Conservation (phyloP, 768 basidiomycete genomes). For the Chalciporus chontae region DNA sequence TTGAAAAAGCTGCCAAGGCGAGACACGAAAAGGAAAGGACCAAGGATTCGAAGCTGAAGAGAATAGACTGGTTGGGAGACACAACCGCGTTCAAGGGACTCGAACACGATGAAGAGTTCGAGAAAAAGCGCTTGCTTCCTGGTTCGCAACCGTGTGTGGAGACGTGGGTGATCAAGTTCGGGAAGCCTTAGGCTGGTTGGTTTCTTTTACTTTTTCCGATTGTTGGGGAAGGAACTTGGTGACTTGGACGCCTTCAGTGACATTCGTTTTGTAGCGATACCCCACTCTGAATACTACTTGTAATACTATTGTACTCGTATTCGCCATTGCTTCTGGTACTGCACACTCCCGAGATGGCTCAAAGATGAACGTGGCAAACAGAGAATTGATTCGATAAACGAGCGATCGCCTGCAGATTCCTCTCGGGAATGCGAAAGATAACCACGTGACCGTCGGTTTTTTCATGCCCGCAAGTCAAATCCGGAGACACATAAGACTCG, state of each 20-base stretch:
- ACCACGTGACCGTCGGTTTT: neutral
- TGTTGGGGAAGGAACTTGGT: neutral
- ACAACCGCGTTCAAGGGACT: slow-evolving; percentile 58
- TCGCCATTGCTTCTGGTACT: too few relatives aligned
- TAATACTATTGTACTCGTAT: neutral
- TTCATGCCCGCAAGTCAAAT: neutral
- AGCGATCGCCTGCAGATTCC: too few relatives aligned
- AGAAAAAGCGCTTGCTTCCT: slow-evolving; percentile 48
- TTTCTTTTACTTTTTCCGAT: too few relatives aligned
- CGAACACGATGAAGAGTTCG: slow-evolving; percentile 55
- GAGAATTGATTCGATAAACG: too few relatives aligned
- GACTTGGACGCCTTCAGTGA: too few relatives aligned
- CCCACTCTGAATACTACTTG: neutral
- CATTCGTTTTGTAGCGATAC: neutral
- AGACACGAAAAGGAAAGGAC: slow-evolving; percentile 35
- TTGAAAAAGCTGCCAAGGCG: slow-evolving; percentile 51
- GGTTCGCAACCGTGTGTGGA: slow-evolving; percentile 40
- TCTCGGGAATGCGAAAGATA: too few relatives aligned
- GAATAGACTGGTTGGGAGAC: slow-evolving; percentile 66
- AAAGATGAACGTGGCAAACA: too few relatives aligned
- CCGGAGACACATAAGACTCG: too few relatives aligned
- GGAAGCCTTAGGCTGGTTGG: slow-evolving; percentile 20
- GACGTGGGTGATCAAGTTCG: slow-evolving; percentile 59
- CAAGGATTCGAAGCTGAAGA: slow-evolving; percentile 37
- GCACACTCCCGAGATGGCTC: too few relatives aligned